Conservation (phyloP, 1,139 yeast species). For the Hansenula lynferdii region DNA sequence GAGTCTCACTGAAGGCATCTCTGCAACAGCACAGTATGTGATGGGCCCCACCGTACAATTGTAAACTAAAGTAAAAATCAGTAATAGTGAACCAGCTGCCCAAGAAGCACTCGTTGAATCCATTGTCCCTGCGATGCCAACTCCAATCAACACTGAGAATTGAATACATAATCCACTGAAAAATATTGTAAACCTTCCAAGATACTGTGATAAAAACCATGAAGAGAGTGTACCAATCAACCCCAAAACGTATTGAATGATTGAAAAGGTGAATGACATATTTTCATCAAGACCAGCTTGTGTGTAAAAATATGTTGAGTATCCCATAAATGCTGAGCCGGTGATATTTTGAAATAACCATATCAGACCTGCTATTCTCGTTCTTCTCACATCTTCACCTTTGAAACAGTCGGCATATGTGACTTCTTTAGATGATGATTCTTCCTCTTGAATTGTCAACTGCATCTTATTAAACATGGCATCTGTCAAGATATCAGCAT, state of each 20-base stretch:
- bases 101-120: conserved; percentile 18
- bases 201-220: conserved; percentile 22
- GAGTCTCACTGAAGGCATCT: conserved; percentile 33
- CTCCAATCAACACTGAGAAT: conserved; percentile 24
- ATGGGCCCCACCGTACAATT: conserved; percentile 31
- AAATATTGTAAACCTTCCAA: conserved; percentile 29
- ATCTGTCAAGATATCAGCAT: conserved; percentile 12
- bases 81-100: conserved; percentile 25
- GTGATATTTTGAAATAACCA: conserved; percentile 48
- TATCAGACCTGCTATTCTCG: conserved; percentile 41
- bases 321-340: conserved; percentile 47
- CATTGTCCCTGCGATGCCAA: conserved; percentile 29
- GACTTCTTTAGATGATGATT: conserved; percentile 12
- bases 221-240: conserved; percentile 27
- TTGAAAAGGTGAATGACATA: conserved; percentile 28
- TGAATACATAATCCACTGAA: conserved; percentile 27
- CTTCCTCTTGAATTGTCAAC: conserved; percentile 28
- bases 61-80: conserved; percentile 30
- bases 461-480: conserved; percentile 25
- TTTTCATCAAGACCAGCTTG: conserved; percentile 30
- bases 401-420: conserved; percentile 43
- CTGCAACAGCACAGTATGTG: conserved; percentile 36
- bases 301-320: conserved; percentile 34
- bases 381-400: conserved; percentile 44
- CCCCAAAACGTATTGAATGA: conserved; percentile 29